phyloP scores from a whole-genome alignment of 2,329 filamentous ascomycete genomes.

The Ascochyta pisi region DNA sequence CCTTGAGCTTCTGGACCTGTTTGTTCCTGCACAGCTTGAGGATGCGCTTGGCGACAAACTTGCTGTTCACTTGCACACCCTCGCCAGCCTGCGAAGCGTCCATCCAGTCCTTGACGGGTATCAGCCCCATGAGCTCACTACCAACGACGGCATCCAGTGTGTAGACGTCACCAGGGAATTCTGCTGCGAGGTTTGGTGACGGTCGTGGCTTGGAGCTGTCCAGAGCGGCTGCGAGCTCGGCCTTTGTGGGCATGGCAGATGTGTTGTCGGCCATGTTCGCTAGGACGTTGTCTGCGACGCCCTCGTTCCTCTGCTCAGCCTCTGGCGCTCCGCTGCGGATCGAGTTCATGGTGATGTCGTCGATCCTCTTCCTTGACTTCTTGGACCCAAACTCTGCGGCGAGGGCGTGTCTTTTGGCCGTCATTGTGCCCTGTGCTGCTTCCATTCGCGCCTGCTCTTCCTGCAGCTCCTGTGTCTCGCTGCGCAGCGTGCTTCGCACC shows the following conservation, averaged over 20 bases:
- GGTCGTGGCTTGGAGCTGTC: conserved; percentile 77
- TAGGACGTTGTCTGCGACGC: conserved; percentile 59
- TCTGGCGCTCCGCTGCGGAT: conserved; percentile 55
- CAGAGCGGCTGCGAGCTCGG: conserved; percentile 69
- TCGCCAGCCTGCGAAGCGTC: conserved; percentile 67
- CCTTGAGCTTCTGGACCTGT: conserved; percentile 56
- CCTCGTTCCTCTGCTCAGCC: conserved; percentile 31
- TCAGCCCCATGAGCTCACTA: conserved; percentile 67
- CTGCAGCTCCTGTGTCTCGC: conserved; percentile 52
- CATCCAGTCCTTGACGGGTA: conserved; percentile 78
- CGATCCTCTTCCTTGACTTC: conserved; percentile 81
- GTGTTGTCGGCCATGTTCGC: conserved; percentile 68
- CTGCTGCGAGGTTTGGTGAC: conserved; percentile 70
- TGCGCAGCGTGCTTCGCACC: conserved; percentile 59
- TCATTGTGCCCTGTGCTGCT: conserved; percentile 49
- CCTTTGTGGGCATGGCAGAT: conserved; percentile 69
- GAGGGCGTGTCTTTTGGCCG: conserved; percentile 71
- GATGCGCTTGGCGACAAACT: conserved; percentile 71
- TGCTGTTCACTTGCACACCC: conserved; percentile 63
- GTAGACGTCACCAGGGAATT: conserved; percentile 76
- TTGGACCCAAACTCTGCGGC: conserved; percentile 84
- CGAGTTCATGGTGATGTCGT: conserved; percentile 72
- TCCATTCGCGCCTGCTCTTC: conserved; percentile 40
- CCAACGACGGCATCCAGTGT: conserved; percentile 71
- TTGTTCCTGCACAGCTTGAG: conserved; percentile 62